Percentiles rank a stretch among this genome's conserved stretches.
phyloP scores from a whole-genome alignment of 257 asterid species.

The Echites panduratus region DNA sequence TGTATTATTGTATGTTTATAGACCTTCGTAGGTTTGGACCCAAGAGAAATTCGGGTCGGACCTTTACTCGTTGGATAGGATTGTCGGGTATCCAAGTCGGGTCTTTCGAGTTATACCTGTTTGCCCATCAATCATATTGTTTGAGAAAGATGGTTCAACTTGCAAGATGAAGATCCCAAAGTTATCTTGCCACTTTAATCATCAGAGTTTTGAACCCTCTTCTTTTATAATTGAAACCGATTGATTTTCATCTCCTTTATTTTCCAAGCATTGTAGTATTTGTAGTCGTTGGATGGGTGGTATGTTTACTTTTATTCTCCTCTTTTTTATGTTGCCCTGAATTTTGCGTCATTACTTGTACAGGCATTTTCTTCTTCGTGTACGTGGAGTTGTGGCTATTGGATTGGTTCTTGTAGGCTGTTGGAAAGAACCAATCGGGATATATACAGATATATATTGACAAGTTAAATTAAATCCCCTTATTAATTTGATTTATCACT shows the following conservation, averaged over 20 bases:
- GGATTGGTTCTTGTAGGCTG: conserved; percentile 78
- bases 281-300: conserved; percentile 98
- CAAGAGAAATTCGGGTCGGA: too few relatives aligned
- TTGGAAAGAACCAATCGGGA: conserved; percentile 63
- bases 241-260: conserved; percentile 20
- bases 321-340: conserved; percentile 14
- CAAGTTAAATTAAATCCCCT: conserved; percentile 49
- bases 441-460: conserved; percentile 65
- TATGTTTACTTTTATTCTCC: conserved; percentile 29
- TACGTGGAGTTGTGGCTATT: conserved; percentile 69
- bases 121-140: too few relatives aligned
- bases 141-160: conserved; percentile 81
- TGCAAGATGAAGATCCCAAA: conserved; percentile 96
- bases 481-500: conserved; percentile 12
- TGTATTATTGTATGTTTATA: too few relatives aligned
- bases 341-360: conserved; percentile 23
- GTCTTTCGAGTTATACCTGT: too few relatives aligned
- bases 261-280: conserved; percentile 91
- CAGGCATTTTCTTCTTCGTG: conserved; percentile 93
- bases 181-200: conserved; percentile 39
- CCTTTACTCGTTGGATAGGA: too few relatives aligned
- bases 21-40: too few relatives aligned
- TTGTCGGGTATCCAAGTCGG: too few relatives aligned
- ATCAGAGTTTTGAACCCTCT: conserved; percentile 12
- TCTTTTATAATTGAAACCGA: conserved; percentile 12